Percentiles rank a stretch among this genome's conserved stretches.
phyloP scores from a whole-genome alignment of 2,329 filamentous ascomycete genomes.

The Aspergillus sp. region DNA sequence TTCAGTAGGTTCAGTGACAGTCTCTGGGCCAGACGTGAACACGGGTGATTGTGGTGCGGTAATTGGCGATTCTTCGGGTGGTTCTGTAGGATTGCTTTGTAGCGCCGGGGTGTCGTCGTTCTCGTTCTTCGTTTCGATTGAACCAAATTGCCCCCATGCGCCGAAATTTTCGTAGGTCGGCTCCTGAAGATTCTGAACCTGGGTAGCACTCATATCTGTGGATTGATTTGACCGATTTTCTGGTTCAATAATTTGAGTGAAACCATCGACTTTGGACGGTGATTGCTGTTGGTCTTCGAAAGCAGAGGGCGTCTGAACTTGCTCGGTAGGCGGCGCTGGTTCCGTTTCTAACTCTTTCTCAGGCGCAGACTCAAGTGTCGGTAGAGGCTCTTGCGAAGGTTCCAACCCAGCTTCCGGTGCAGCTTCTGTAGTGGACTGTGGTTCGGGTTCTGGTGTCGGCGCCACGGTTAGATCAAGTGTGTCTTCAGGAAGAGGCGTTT shows the following conservation, averaged over 20 bases:
- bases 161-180: slow-evolving; percentile 13
- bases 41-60: slow-evolving; percentile 26
- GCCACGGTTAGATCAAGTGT: slow-evolving; percentile 2
- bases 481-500: slow-evolving; percentile 10
- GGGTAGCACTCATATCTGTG: slow-evolving; percentile 20
- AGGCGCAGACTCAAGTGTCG: slow-evolving; percentile 11
- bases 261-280: slow-evolving; percentile 13
- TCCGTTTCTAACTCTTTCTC: slow-evolving; percentile 16
- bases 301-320: slow-evolving; percentile 14
- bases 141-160: slow-evolving; percentile 11
- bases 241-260: slow-evolving; percentile 12
- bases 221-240: slow-evolving; percentile 17
- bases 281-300: slow-evolving; percentile 12
- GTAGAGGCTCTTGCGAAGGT: slow-evolving; percentile 2
- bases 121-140: slow-evolving; percentile 10
- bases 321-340: slow-evolving; percentile 19
- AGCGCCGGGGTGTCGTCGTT: slow-evolving; percentile 6
- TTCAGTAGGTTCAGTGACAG: background rate
- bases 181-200: slow-evolving; percentile 15
- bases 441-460: slow-evolving; percentile 3
- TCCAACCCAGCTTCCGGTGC: slow-evolving; percentile 3
- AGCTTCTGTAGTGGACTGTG: slow-evolving; percentile 4
- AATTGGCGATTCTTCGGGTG: slow-evolving; percentile 19
- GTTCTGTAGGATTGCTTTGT: slow-evolving; percentile 12
- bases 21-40: slow-evolving; percentile 9